Evolutionary conservation across 805 yeast genomes (phyloP).

Genomic region (Metschnikowia corniflorae): DNA sequence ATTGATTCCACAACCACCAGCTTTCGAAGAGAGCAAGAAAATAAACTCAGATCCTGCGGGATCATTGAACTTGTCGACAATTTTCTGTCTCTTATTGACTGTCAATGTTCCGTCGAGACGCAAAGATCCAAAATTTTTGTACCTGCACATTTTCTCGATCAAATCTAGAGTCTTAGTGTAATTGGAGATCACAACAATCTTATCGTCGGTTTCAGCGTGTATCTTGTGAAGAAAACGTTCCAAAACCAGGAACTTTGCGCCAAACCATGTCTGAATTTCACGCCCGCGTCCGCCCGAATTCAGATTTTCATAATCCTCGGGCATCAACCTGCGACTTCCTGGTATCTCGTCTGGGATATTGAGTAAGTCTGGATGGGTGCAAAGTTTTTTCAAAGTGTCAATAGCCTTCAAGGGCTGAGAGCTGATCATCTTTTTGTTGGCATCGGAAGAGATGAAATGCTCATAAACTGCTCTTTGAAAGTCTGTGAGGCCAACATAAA

Average conservation of each 20-base stretch:
- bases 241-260: constrained; percentile 83
- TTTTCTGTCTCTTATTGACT: constrained; percentile 86
- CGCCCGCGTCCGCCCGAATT: constrained; percentile 55
- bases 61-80: constrained; percentile 88
- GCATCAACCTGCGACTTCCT: constrained; percentile 62
- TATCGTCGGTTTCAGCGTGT: constrained; percentile 80
- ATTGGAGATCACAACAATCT: constrained; percentile 90
- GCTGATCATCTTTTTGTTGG: constrained; percentile 59
- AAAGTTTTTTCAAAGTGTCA: constrained; percentile 80
- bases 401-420: constrained; percentile 89
- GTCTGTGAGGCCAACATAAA: constrained; percentile 81
- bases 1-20: constrained; percentile 98
- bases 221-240: constrained; percentile 82
- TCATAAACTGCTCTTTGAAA: constrained; percentile 70
- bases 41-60: constrained; percentile 87
- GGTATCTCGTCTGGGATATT: constrained; percentile 73
- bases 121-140: constrained; percentile 66
- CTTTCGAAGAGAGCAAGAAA: constrained; percentile 87
- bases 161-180: constrained; percentile 92
- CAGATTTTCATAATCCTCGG: constrained; percentile 58
- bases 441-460: constrained; percentile 76
- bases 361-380: constrained; percentile 89
- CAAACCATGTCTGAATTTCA: constrained; percentile 73
- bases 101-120: constrained; percentile 91
- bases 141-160: constrained; percentile 81